Base-by-base conservation (phyloP, 352 stramenopile genomes). In the Phytopythium oedochilum region DNA sequence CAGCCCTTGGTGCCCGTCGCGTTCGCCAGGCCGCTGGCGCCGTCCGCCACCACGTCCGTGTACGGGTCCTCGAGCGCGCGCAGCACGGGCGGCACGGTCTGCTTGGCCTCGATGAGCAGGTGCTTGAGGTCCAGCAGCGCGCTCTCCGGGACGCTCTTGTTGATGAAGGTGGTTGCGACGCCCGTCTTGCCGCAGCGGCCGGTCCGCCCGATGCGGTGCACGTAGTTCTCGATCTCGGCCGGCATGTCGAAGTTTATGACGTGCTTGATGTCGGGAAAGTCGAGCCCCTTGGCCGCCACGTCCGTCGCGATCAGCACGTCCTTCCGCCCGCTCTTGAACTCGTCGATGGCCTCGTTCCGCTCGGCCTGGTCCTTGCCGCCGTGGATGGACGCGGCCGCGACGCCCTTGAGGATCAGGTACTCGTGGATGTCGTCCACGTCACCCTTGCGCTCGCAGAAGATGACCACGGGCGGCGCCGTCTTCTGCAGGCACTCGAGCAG, bases 191-290 rank as follows among this genome's bases (percentile, higher is more conserved):
- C 97, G 64, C 94, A 98, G 36, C 97, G 96, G 36, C 97, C 97
- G 10, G 97, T 99, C 56, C 97, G 95, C 42, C 97, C 97, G 61
- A 99, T 99, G 53, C 97, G 83, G 91, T 99, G 97, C 36, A 99
- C 96, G 71, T 99, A 99, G 71, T 99, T 99, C 74, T 99, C 97
- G 64, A 99, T 99, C 70, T 99, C 96, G 38, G 79, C 83, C 0
- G 97, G 97, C 97, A 99, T 99, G 72, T 99, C 97, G 65, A 99
- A 99, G 70, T 99, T 99, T 60, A 99, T 99, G 17, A 99, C 97
- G 70, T 99, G 97, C 71, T 99, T 97, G 65, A 99, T 99, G 67
- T 99, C 94, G 0, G 96, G 89, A 57, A 99, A 99, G 68, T 99
- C 97, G 23, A 99, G 76, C 44, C 97, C 97, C 66, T 99, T 99